Evolutionary conservation across 306 rosid genomes (phyloP).

Genomic region (Sechiopsis laciniata): DNA sequence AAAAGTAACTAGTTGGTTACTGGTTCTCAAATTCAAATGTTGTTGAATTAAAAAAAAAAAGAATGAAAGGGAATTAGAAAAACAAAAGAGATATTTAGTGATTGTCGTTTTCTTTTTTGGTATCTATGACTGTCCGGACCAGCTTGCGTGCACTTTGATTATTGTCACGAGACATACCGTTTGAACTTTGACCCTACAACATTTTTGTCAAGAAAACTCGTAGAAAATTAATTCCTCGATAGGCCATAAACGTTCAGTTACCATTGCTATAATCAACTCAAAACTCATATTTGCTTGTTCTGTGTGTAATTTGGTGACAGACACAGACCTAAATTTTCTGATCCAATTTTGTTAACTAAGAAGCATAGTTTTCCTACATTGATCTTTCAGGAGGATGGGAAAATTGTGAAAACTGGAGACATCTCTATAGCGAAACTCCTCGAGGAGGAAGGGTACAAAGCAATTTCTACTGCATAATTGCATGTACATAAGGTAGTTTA

Average conservation of each 20-base stretch:
- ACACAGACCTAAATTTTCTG: background rate
- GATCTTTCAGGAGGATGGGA: slow-evolving; percentile 58
- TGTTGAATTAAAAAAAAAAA: too few species aligned
- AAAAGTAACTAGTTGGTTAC: too few species aligned
- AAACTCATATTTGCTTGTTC: background rate
- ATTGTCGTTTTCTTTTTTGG: too few species aligned
- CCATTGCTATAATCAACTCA: background rate
- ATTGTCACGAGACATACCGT: too few species aligned
- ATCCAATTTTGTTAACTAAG: background rate
- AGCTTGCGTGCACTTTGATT: too few species aligned
- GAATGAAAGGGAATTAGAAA: too few species aligned
- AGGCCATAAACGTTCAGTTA: background rate
- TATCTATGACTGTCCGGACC: too few species aligned
- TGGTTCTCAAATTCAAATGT: too few species aligned
- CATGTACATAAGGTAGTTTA: slow-evolving; percentile 25
- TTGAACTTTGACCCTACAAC: too few species aligned
- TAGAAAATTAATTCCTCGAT: too few species aligned
- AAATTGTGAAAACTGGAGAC: slow-evolving; percentile 72
- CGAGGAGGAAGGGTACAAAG: slow-evolving; percentile 70
- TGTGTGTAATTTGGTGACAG: background rate
- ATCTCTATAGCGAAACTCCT: slow-evolving; percentile 62
- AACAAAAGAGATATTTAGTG: too few species aligned
- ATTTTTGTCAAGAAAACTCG: too few species aligned
- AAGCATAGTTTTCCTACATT: background rate
- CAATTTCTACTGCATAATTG: slow-evolving; percentile 41